Conservation (phyloP, 2,329 filamentous ascomycete genomes). For the Scolecobasidium constrictum region DNA sequence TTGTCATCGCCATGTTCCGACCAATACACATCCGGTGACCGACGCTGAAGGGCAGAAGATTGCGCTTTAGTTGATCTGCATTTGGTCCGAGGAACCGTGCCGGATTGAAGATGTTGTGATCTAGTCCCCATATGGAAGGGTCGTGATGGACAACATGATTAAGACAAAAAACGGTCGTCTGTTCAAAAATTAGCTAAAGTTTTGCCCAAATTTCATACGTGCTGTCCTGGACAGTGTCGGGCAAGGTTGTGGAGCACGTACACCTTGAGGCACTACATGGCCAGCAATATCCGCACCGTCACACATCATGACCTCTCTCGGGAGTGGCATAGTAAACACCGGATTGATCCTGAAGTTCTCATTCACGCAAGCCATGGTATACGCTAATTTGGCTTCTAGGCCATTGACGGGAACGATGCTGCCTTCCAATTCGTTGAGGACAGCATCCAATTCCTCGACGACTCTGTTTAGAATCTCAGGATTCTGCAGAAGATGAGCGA, state of each 20-base stretch:
- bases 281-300: neutral
- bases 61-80: neutral
- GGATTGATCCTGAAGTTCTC: conserved; percentile 9
- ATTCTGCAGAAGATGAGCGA: conserved; percentile 6
- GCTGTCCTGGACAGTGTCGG: too few relatives aligned
- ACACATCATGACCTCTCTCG: conserved; percentile 1
- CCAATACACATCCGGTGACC: neutral
- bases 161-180: neutral
- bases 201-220: too few relatives aligned
- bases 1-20: neutral
- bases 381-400: neutral
- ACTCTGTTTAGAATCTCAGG: neutral
- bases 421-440: neutral
- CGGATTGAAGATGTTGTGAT: conserved; percentile 1
- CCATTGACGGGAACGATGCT: neutral
- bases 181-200: too few relatives aligned
- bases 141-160: neutral
- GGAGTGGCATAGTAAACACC: conserved; percentile 10
- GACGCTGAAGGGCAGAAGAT: neutral
- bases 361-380: neutral
- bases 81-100: neutral
- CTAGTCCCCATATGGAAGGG: neutral
- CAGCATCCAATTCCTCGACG: neutral
- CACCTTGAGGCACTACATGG: neutral
- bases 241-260: too few relatives aligned